phyloP scores from a whole-genome alignment of 2,329 filamentous ascomycete genomes.

The Cytospora piceae region DNA sequence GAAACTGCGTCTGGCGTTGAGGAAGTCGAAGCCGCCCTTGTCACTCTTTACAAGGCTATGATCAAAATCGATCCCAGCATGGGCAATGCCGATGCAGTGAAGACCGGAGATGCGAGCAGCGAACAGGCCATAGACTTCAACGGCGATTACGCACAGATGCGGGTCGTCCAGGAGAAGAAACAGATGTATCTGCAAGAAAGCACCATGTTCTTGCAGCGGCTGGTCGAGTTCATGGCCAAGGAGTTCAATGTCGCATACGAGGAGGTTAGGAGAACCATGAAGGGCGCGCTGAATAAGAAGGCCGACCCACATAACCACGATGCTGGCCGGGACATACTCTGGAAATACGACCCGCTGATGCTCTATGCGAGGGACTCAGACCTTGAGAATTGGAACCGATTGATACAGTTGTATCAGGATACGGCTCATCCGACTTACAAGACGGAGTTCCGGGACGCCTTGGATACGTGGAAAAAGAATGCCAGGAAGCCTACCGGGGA shows the following conservation, averaged over 20 bases:
- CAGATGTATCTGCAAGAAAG: slow-evolving; percentile 83
- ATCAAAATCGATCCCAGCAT: slow-evolving; percentile 87
- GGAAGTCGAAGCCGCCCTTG: slow-evolving; percentile 76
- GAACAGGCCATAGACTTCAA: slow-evolving; percentile 59
- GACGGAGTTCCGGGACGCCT: slow-evolving; percentile 78
- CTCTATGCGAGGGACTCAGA: slow-evolving; percentile 89
- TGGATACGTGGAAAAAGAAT: slow-evolving; percentile 78
- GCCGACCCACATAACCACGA: slow-evolving; percentile 74
- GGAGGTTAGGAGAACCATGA: slow-evolving; percentile 68
- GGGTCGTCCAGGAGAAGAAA: slow-evolving; percentile 91
- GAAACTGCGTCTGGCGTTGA: slow-evolving; percentile 72
- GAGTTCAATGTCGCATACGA: slow-evolving; percentile 78
- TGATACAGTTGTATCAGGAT: slow-evolving; percentile 80
- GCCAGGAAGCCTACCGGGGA: slow-evolving; percentile 76
- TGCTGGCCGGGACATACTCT: slow-evolving; percentile 72
- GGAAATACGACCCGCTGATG: slow-evolving; percentile 86
- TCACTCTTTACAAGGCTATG: slow-evolving; percentile 89
- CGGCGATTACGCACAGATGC: slow-evolving; percentile 84
- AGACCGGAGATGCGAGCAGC: slow-evolving; percentile 53
- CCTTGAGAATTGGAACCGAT: slow-evolving; percentile 75
- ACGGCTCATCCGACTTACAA: slow-evolving; percentile 78
- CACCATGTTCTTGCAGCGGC: slow-evolving; percentile 73
- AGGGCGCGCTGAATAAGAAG: slow-evolving; percentile 64
- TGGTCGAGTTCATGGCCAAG: slow-evolving; percentile 80
- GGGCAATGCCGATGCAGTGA: slow-evolving; percentile 54